These are phyloP conservation scores for Diplodia scrobiculata DNA, from an alignment of 2,329 filamentous ascomycete species.

Conservation along the genomic window DNA sequence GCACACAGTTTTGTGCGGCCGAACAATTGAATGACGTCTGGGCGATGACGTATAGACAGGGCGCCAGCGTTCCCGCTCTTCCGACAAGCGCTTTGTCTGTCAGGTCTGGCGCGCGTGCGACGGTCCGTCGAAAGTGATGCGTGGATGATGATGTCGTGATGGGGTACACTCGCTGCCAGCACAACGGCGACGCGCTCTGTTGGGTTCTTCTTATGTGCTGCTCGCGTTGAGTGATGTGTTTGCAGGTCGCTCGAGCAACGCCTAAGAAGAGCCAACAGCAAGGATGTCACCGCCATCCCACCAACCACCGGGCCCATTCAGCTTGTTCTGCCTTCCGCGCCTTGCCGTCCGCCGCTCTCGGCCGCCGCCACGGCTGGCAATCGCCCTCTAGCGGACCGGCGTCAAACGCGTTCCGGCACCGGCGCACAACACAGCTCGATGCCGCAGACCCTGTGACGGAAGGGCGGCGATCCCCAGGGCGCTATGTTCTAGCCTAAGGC, in stretches of 20 bases:
- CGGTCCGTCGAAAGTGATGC: not conserved
- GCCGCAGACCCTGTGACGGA: constrained; percentile 21
- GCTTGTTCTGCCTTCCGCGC: constrained; percentile 4
- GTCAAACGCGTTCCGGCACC: constrained; percentile 7
- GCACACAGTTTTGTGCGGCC: constrained; percentile 6
- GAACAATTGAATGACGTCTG: constrained; percentile 23
- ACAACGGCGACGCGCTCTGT: not conserved
- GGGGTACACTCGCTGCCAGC: not conserved
- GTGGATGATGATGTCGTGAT: constrained; percentile 9
- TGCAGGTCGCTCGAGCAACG: constrained; percentile 26
- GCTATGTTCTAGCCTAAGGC: constrained; percentile 19
- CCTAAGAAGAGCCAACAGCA: constrained; percentile 9
- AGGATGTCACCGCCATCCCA: constrained; percentile 6
- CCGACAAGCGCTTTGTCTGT: not conserved
- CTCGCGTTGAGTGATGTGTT: not conserved
- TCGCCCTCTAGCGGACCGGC: not conserved
- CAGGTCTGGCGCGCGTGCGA: not conserved
- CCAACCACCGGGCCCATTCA: not conserved
- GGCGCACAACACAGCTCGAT: not conserved
- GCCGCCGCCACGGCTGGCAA: not conserved
- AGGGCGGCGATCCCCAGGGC: constrained; percentile 13
- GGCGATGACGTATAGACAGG: constrained; percentile 7
- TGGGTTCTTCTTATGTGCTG: constrained; percentile 6
- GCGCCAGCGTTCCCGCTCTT: constrained; percentile 5
- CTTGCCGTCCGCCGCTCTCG: constrained; percentile 2